Evolutionary conservation across 441 rosid species (phyloP), one percentile per base, ranked within the genome.

Genomic region (Populus hybrid): DNA sequence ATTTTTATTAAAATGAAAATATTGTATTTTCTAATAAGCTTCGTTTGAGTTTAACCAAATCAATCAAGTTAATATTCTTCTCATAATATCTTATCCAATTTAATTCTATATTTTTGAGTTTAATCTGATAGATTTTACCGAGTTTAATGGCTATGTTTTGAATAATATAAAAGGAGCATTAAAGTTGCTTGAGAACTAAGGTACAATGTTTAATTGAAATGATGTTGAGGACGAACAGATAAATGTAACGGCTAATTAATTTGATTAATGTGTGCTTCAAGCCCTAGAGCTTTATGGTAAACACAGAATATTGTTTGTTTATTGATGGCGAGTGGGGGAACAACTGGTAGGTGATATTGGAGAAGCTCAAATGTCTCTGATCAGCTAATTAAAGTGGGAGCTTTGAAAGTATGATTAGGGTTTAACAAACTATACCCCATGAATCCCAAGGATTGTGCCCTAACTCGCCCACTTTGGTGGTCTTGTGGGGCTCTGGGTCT

Each of bases 351-450:
- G 82, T 74, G 67, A 59, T 42, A 24, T 71, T 77, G 73, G 73
- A 74, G 67, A 75, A 73, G 67, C 77, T 80, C 77, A 36, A 32
- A 30, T 75, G 85, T 80, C 79, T 38, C 82, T 78, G 67, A 77
- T 83, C 32, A 30, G 32, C 32, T 30, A 63, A 83, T 83, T 4
- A 63, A n/a, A 76, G 53, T 1, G 61, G 23, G 46, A 1, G 4
- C 32, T 30, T 30, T 30, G 32, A 30, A 30, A 8, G 26, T 20
- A 69, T 82, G 26, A 79, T 82, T 76, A 82, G 32, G 72, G 68
- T 21, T 46, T 23, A 12, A 10, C 70, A 23, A 59, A 59, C 24
- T 8, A 59, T 5, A 9, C 64, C 75, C 78, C 67, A 53, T 53
- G 64, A 66, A 78, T 74, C 78, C 75, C 79, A 57, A 8, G 32